Base-by-base conservation (phyloP, 1,284 basidiomycete genomes). In the Puccinia polysora region DNA sequence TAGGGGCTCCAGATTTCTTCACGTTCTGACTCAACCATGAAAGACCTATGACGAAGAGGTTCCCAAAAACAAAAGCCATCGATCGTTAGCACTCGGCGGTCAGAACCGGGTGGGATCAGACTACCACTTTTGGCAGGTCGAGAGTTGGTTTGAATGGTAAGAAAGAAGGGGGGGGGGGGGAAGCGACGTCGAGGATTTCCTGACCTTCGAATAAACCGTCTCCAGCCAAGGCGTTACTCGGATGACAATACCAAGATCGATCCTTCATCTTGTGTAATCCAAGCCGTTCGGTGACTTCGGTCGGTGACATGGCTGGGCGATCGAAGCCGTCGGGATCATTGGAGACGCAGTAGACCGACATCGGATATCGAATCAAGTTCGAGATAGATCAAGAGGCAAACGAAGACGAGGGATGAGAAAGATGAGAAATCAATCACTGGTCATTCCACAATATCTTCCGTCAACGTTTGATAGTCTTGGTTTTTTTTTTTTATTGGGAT, bases 161-260 rank as follows among this genome's bases (percentile, higher is more conserved):
- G 53, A 55, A 34, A 3, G 50, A 25, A 25, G 32, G 18, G 50
- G 50, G 25, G 8, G 25, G n/a, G 32, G 28, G 4, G 38, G 28
- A 50, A 36, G 55, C 30, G 32, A n/a, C n/a, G n/a, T n/a, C n/a
- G n/a, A n/a, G n/a, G n/a, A n/a, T n/a, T n/a, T n/a, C n/a, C n/a
- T n/a, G 0, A 49, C 62, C 50, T 58, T 43, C 43, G 40, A 69
- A 69, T 8, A 69, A 59, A 40, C 65, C 74, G 49, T 79, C 78
- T 3, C 78, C 78, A 30, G 71, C 76, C 0, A 77, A 77, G 10
- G 78, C 78, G 56, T 78, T 78, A 47, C 74, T 75, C 0, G 94
- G 94, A 82, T 97, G 93, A 55, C 96, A 93, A 84, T 96, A 98
- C 96, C 96, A 98, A 80, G 91, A 92, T 75, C 96, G 85, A 79